Base-by-base conservation (phyloP, 2,329 filamentous ascomycete species). In the Furcasterigmium sp. region DNA sequence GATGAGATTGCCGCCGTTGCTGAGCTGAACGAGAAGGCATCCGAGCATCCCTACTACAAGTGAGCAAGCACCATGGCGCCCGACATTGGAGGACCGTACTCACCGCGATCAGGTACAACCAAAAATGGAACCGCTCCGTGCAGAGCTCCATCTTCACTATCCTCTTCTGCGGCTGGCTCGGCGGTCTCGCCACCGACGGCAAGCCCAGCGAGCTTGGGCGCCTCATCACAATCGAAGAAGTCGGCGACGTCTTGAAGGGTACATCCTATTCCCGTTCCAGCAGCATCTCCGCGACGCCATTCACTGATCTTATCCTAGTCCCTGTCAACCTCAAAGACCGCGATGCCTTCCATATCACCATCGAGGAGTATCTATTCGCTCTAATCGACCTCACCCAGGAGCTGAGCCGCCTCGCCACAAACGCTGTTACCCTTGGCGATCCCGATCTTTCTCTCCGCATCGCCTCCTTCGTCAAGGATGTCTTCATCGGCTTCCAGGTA, bases 41-140 rank as follows among this genome's bases (percentile, higher is more conserved):
- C 89, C 20, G 77, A 87, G 61, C 85, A 94, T 57, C 91, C 93
- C 0, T 98, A 97, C 73, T 98, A 97, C 81, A 96, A 95, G 77
- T 96, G 59, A 37, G 66, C 42, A 8, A 34, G 21, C 14, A 39
- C 18, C 13, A 14, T 13, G 19, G 13, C 17, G 15, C 20, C 20
- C n/a, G 15, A 25, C 21, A 21, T 5, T 23, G 28, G 7, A 18
- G 4, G 4, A 32, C 20, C 14, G 17, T 20, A 8, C 23, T 14
- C 17, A n/a, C 21, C 17, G 19, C 17, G 53, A 11, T 21, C 45
- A 83, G 80, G 53, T 84, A 94, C 72, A 96, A 96, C 65, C 71
- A 75, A 44, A 80, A 89, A 61, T 98, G 93, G 93, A 78, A 82
- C 21, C 80, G 88, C 46, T 81, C 87, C 56, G 70, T 96, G 43